Evolutionary conservation across 129 eudicot genomes (phyloP).

Genomic region (Chrysanthemum seticuspe): DNA sequence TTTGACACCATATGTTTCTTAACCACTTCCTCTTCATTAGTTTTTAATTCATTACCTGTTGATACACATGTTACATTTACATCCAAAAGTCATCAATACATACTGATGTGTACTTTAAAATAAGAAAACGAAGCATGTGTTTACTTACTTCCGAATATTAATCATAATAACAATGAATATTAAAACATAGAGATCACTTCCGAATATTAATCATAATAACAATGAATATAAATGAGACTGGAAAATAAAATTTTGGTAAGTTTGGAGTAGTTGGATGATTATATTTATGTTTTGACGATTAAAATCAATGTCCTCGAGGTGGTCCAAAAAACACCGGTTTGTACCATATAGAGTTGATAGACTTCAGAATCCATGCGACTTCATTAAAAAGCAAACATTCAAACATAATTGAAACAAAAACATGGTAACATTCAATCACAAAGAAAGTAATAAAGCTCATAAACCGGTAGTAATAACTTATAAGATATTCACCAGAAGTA

Average conservation of each 20-base stretch:
- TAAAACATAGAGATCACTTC: neutral
- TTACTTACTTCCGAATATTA: too few species aligned
- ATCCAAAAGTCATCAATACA: too few species aligned
- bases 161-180: too few species aligned
- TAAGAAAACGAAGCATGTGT: too few species aligned
- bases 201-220: too few species aligned
- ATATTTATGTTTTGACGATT: too few species aligned
- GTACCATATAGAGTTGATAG: neutral
- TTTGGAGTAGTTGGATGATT: too few species aligned
- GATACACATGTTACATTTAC: too few species aligned
- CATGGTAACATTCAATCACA: conserved; percentile 14
- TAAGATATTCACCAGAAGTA: conserved; percentile 30
- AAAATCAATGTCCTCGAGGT: conserved; percentile 1
- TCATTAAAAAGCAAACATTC: neutral
- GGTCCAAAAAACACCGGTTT: conserved; percentile 2
- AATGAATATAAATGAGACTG: neutral
- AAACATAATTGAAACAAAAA: neutral
- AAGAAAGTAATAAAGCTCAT: neutral
- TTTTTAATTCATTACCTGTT: too few species aligned
- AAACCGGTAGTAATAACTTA: neutral
- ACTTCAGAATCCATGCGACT: conserved; percentile 24
- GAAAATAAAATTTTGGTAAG: neutral
- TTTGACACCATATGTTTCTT: too few species aligned
- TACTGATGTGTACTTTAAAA: too few species aligned
- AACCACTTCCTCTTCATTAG: too few species aligned